Percentiles rank a stretch among this genome's conserved stretches.
These are phyloP conservation scores for Isoetes taiwanensis DNA, from an alignment of 75 land plant genomes.

Conservation along the genomic window DNA sequence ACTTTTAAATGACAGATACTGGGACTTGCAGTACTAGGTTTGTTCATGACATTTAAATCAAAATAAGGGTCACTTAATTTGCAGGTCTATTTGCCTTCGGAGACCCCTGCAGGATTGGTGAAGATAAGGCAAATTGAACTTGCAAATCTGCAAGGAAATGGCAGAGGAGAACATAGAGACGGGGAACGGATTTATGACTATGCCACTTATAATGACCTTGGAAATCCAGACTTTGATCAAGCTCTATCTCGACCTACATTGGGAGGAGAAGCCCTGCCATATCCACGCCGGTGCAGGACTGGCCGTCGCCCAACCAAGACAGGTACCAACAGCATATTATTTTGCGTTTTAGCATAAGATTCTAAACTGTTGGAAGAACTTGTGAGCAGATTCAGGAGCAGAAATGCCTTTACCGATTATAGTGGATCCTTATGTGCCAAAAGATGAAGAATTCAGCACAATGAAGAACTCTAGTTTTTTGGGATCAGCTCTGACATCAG, in stretches of 20 bases:
- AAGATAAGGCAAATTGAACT: constrained; percentile 41
- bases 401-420: too few species aligned
- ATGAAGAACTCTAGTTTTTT: constrained; percentile 48
- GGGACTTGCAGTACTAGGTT: too few species aligned
- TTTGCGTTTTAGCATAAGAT: too few species aligned
- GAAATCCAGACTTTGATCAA: constrained; percentile 33
- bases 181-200: constrained; percentile 64
- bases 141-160: constrained; percentile 28
- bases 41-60: too few species aligned
- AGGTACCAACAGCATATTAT: too few species aligned
- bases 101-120: constrained; percentile 49
- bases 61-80: too few species aligned
- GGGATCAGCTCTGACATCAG: too few species aligned
- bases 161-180: constrained; percentile 35
- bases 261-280: constrained; percentile 42
- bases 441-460: constrained; percentile 67
- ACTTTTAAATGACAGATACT: too few species aligned
- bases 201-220: constrained; percentile 56
- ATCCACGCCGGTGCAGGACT: constrained; percentile 56
- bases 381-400: too few species aligned
- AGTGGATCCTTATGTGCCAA: constrained; percentile 80
- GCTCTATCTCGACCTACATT: constrained; percentile 28
- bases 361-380: too few species aligned
- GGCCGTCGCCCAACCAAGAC: constrained; percentile 21
- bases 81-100: constrained; percentile 47